Base-by-base conservation (phyloP, 495 filamentous ascomycete genomes). In the Thermothielavioides terrestris region DNA sequence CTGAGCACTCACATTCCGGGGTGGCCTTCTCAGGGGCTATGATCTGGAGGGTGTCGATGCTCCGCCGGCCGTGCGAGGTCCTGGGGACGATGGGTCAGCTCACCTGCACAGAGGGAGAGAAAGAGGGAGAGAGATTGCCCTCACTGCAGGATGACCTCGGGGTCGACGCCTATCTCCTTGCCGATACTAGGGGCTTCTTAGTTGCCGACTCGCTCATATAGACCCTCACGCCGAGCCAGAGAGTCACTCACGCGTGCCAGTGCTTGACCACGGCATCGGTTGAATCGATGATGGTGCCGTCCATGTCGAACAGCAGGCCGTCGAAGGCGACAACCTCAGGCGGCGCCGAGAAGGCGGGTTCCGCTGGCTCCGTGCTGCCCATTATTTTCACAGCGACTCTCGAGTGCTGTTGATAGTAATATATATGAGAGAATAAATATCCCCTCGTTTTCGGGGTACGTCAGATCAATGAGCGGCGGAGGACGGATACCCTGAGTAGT, bases 261-360 rank as follows among this genome's bases (percentile, higher is more conserved):
- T 95, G 84, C 65, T 95, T 94, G 46, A 88, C 79, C 31, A 98
- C 89, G 11, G 92, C 92, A 32, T 72, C 65, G 1, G 86, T 89
- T 6, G 83, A 86, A 55, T 89, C 84, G 52, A 89, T 83, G 52
- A 89, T 88, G 38, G 85, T 88, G 23, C 84, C 89, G 59, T 94
- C 89, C 78, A 95, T 90, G 68, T 96, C 91, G 56, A 95, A 95
- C 4, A 96, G 77, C 25, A 95, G 66, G 8, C 84, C 90, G 58
- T 83, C 76, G 58, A 92, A 94, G 14, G 74, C 69, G 55, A 80
- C 75, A 20, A 66, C 64, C 55, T 81, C 73, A 25, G 82, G 61
- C 14, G 78, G 76, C 18, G 78, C 77, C 32, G 80, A 77, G 63
- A 82, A 89, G 23, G 32, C 31, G 27, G 44, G 20, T 11, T 27